phyloP scores from a whole-genome alignment of 805 yeast species.

The Candida vartiovaarae region DNA sequence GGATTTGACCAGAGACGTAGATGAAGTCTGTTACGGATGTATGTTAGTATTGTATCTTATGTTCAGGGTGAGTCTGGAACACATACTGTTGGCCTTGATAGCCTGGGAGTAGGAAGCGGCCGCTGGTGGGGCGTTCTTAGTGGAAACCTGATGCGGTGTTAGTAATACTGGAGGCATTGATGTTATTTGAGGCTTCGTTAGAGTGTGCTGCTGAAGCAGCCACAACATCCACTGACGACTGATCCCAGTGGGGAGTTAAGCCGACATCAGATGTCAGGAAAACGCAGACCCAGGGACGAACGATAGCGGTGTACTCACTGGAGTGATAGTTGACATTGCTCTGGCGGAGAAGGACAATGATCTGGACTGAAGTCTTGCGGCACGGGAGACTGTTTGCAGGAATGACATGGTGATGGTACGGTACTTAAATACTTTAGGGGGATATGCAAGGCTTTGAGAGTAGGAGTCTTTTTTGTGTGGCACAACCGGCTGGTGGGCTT shows the following conservation, averaged over 20 bases:
- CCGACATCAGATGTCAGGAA: background rate
- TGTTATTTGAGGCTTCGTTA: too few species aligned
- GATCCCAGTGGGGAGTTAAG: too few species aligned
- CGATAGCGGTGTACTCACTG: constrained; percentile 21
- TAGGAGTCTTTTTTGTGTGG: too few species aligned
- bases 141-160: constrained; percentile 37
- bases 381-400: constrained; percentile 18
- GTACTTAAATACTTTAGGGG: too few species aligned
- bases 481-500: too few species aligned
- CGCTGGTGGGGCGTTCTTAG: constrained; percentile 87
- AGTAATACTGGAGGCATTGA: background rate
- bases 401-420: constrained; percentile 15
- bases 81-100: constrained; percentile 64
- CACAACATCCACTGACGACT: too few species aligned
- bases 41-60: background rate
- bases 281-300: background rate
- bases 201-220: too few species aligned
- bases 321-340: constrained; percentile 29
- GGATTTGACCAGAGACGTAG: constrained; percentile 94
- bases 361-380: constrained; percentile 17
- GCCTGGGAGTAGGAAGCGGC: constrained; percentile 98
- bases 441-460: too few species aligned
- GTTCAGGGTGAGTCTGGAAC: background rate
- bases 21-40: constrained; percentile 45
- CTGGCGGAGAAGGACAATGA: constrained; percentile 19